Evolutionary conservation across 352 stramenopile genomes (phyloP), one percentile per base, ranked within the genome.

Genomic region (Poterioochromonas sp.): DNA sequence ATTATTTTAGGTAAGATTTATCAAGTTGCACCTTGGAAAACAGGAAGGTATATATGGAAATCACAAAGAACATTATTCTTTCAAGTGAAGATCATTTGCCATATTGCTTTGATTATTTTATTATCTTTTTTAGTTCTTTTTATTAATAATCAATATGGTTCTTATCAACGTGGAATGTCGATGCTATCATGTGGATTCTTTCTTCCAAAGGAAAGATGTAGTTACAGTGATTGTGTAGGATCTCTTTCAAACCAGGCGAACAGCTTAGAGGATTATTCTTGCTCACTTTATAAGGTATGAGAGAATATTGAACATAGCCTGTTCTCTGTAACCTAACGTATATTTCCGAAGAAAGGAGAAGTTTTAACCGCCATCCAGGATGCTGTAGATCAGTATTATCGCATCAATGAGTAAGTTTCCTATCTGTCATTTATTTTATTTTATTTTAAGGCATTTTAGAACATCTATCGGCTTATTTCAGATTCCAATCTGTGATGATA

Each of bases 1-100:
- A 32, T 68, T 5, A 68, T 68, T 18, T 40, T 68, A 18, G 11
- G 34, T 32, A 68, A 68, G 26, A 35, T 68, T 29, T 68, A 40
- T 39, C 58, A 68, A 32, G 34, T 68, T 68, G 58, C 58, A 39
- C 58, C 58, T 29, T 68, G 58, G 58, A 68, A 68, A 53, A 20
- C 44, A 39, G 58, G 12, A 5, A 15, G 5, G 8, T 5, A 18
- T 68, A 40, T 37, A 68, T 18, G 58, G 5, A 18, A 8, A 40
- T 35, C 12, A 40, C 26, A 26, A 26, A 32, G 8, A 18, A 39
- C 5, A 68, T 68, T 15, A 18, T 37, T 26, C 29, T 40, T 32
- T 35, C 26, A 12, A 68, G 12, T 68, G 11, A 68, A 68, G 29
- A 15, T 68, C 58, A 37, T 68, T 35, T 68, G 12, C 26, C 58